Evolutionary conservation across 139 green algal genomes (phyloP).

Genomic region (Chlorella sp.): DNA sequence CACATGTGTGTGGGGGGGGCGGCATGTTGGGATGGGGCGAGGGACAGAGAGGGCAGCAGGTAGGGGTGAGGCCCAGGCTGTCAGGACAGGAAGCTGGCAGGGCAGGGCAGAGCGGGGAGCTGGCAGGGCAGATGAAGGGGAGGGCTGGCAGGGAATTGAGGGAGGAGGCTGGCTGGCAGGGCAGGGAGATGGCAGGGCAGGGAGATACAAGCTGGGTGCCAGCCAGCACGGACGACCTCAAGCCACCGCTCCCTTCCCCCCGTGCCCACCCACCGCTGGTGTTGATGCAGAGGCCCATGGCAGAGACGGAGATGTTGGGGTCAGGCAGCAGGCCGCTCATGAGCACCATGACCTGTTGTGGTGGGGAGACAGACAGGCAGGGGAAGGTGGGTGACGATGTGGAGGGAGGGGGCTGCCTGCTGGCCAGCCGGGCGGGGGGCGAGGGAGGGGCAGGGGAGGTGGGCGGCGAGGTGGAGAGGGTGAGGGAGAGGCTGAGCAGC

Average conservation of each 20-base stretch:
- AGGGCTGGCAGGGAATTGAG: background rate
- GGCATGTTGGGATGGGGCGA: background rate
- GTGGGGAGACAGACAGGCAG: background rate
- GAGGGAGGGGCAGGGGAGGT: background rate
- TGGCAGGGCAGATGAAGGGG: background rate
- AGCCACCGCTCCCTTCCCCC: background rate
- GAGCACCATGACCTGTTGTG: constrained; percentile 32
- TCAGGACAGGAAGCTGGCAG: background rate
- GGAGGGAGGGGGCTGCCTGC: too few species aligned
- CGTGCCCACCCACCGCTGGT: background rate
- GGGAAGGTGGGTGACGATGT: background rate
- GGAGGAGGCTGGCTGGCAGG: background rate
- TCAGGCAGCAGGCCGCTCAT: constrained; percentile 33
- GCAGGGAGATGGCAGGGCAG: background rate
- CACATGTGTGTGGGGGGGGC: background rate
- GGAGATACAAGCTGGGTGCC: too few species aligned
- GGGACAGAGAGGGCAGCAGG: background rate
- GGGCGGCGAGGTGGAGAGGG: background rate
- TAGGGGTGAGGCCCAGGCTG: too few species aligned
- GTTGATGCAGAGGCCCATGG: constrained; percentile 27
- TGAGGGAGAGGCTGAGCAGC: too few species aligned
- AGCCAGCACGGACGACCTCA: too few species aligned
- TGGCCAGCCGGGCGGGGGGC: too few species aligned
- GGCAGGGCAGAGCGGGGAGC: background rate
- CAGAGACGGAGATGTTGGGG: constrained; percentile 9